phyloP scores from a whole-genome alignment of 768 basidiomycete genomes.

The Termitomyces bulborhizus region DNA sequence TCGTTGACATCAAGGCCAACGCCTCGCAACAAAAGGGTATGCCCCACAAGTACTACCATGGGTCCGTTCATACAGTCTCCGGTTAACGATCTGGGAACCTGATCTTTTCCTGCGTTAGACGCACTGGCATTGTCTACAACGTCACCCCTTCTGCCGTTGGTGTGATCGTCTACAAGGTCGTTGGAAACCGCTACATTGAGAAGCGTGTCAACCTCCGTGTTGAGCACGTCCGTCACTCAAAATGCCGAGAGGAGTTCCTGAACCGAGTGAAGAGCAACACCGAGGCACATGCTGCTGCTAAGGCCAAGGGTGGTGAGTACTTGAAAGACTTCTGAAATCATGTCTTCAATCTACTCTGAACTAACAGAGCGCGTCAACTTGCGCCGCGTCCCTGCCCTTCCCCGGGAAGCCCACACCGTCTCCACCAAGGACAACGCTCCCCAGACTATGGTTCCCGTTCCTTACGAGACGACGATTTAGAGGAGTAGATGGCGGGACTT shows the following conservation, averaged over 20 bases:
- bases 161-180: slow-evolving; percentile 96
- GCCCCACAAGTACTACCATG: slow-evolving; percentile 99
- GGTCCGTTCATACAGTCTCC: slow-evolving; percentile 47
- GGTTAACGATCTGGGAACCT: not conserved
- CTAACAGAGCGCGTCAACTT: slow-evolving; percentile 68
- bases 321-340: not conserved
- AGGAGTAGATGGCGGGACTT: slow-evolving; percentile 18
- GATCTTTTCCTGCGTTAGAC: slow-evolving; percentile 39
- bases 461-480: slow-evolving; percentile 97
- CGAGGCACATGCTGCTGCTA: slow-evolving; percentile 74
- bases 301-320: slow-evolving; percentile 82
- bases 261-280: slow-evolving; percentile 94
- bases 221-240: slow-evolving; percentile 95
- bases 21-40: slow-evolving; percentile 99
- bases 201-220: slow-evolving; percentile 98
- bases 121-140: slow-evolving; percentile 98
- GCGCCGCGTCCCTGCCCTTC: slow-evolving; percentile 80
- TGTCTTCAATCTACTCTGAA: slow-evolving; percentile 3
- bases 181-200: slow-evolving; percentile 98
- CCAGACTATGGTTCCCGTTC: slow-evolving; percentile 88
- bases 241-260: slow-evolving; percentile 96
- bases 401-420: slow-evolving; percentile 75
- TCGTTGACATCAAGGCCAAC: slow-evolving; percentile 99
- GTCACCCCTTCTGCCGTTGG: slow-evolving; percentile 93
- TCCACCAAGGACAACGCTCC: slow-evolving; percentile 70